Conservation (phyloP, 2,329 filamentous ascomycete species). For the Fusarium sp. region DNA sequence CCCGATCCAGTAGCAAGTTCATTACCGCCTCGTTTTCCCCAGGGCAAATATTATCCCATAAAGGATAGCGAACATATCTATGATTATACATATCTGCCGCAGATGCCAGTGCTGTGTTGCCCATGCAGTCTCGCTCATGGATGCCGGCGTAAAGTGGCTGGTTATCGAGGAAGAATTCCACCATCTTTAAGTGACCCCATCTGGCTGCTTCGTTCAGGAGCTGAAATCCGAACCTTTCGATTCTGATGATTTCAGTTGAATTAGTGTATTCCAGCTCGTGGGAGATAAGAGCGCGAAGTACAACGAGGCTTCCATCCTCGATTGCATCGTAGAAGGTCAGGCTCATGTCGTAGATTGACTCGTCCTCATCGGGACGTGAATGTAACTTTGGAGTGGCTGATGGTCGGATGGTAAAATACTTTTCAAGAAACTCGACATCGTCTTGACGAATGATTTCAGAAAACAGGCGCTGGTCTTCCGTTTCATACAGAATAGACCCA, state of each 20-base stretch:
- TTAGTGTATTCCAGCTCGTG: background rate
- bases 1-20: constrained; percentile 1
- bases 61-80: rapidly evolving
- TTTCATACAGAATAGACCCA: background rate
- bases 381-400: background rate
- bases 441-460: background rate
- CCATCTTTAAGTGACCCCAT: background rate
- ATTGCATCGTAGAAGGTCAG: background rate
- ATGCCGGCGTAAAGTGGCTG: constrained; percentile 5
- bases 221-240: background rate
- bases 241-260: background rate
- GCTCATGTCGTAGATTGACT: background rate
- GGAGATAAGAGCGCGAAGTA: background rate
- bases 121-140: background rate
- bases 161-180: background rate
- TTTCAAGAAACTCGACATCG: background rate
- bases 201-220: background rate
- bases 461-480: background rate
- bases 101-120: background rate
- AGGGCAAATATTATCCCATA: background rate
- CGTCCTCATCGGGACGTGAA: background rate
- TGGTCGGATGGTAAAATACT: background rate
- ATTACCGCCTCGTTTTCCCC: background rate
- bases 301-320: background rate
- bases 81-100: background rate